Evolutionary conservation across 2,329 filamentous ascomycete genomes (phyloP), one percentile per base, ranked within the genome.

Genomic region (Cladorrhinum sp.): DNA sequence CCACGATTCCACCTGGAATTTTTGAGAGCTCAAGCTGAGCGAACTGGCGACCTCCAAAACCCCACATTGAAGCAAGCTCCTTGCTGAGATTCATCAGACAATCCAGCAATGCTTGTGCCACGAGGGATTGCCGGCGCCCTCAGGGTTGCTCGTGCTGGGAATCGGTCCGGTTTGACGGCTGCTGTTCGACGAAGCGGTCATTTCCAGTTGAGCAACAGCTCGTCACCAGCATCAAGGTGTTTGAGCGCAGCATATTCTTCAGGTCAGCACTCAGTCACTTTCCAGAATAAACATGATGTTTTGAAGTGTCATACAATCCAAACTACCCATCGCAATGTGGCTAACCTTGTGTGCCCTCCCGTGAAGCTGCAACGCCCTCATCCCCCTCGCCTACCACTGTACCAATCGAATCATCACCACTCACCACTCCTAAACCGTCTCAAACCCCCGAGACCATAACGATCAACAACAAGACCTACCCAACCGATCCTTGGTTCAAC

Each of bases 401-500:
- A 36, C 52, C 61, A 61, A 59, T 65, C 58, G 62, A 59, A 16
- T 23, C 57, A 51, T 20, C 52, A 36, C n/a, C 28, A 36, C 26
- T 26, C 52, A 30, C 26, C 6, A 54, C 52, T 16, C 12, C 33
- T 16, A 36, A 53, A 12, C 26, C 50, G 4, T 30, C 16, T 26
- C 18, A 49, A 30, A 20, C 8, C 10, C 60, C 58, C 16, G 52
- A 59, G 33, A 69, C 72, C 21, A 75, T 89, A 64, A 80, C 77
- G 10, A 82, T 95, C 65, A 84, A 87, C 67, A 87, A 84, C 65
- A 81, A 80, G 64, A 76, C 75, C 9, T 92, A 92, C 73, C 71
- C 77, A 18, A 87, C 83, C 18, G 92, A 98, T 72, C 75, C 82
- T 5, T 97, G 92, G 90, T 95, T 89, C 75, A 99, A 99, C 75